Evolutionary conservation across 352 stramenopile species (phyloP), one percentile per base, ranked within the genome.

Genomic region (Globisporangium mamillatum): DNA sequence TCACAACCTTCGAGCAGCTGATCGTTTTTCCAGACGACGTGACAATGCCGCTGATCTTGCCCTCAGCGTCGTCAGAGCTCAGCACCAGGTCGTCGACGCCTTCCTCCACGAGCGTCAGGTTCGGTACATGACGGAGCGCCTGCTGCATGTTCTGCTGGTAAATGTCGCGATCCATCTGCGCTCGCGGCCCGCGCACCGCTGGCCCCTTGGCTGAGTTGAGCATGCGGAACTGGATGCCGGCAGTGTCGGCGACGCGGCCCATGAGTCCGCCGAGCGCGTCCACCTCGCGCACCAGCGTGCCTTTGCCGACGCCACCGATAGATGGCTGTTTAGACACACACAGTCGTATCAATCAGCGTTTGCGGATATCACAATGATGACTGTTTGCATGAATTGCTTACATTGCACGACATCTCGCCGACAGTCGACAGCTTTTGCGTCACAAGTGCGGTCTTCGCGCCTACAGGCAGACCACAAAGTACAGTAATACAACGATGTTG

Each of bases 261-360:
- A 99, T 99, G 57, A 99, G 80, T n/a, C 98, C 98, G 61, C 98
- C 96, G 20, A 99, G 76, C 18, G 98, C 98, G 79, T 99, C 97
- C 60, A 99, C 96, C 74, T 99, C 98, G 24, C 96, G 86, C 29
- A 99, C 97, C 27, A 99, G 81, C 71, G 98, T 98, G 32, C 97
- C 97, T 82, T 99, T 99, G 34, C 97, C 98, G 12, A 99, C 98
- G 8, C 98, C 98, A 41, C 98, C 98, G 63, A 99, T 99, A 34
- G 88, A 98, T 27, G 98, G 98, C 88, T 96, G 57, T 53, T 76
- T 8, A 53, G 53, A 61, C 12, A 32, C 22, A 52, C 18, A 55
- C n/a, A 22, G 22, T 20, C 16, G 18, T 9, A 22, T n/a, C n/a
- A 48, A 50, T 50, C 18, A 50, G 41, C 4, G 46, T 16, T 44